Base-by-base conservation (phyloP, 2,329 filamentous ascomycete species). In the Allantophomopsis lycopodina region DNA sequence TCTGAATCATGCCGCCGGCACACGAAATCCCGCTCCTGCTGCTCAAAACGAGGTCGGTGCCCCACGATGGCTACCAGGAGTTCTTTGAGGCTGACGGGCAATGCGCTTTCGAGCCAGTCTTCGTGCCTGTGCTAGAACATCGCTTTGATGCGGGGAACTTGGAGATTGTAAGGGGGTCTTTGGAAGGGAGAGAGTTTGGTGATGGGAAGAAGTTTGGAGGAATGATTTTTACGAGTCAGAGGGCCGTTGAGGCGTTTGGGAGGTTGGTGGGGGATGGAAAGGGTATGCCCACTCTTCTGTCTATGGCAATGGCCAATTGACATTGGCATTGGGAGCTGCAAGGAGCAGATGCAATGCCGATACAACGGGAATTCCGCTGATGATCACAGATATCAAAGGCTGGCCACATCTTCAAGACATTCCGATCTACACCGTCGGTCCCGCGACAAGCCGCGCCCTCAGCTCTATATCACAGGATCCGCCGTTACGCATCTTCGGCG, bases 221-320 rank as follows among this genome's bases (percentile, higher is more conserved):
- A n/a, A 61, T 89, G 42, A 78, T 91, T 37, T 89, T 91, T 54
- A 91, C 84, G 2, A 88, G 82, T 7, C 85, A 91, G 56, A 71
- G 84, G 37, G 83, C 85, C 1, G 84, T 91, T 2, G 85, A 91
- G 55, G 83, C 80, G 0, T 86, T 91, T 51, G 62, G 73, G 3
- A 63, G 69, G 35, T 60, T 85, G 7, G 68, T 86, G 1, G 60
- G 69, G 12, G 69, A 74, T 23, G 50, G 48, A 34, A 50, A 45
- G 42, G 48, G 51, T 54, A 43, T 14, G 16, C 32, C 40, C 42
- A 43, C 41, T 42, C 37, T 35, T 20, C n/a, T 36, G 34, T 32
- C 37, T 23, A 35, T 13, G 42, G 37, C 47, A 42, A 14, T n/a
- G 31, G 20, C 23, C 36, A 50, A 46, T 40, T 36, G 38, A 43